Conservation (phyloP, 225 moss, liverwort and hornwort species). For the Straminergon stramineum region DNA sequence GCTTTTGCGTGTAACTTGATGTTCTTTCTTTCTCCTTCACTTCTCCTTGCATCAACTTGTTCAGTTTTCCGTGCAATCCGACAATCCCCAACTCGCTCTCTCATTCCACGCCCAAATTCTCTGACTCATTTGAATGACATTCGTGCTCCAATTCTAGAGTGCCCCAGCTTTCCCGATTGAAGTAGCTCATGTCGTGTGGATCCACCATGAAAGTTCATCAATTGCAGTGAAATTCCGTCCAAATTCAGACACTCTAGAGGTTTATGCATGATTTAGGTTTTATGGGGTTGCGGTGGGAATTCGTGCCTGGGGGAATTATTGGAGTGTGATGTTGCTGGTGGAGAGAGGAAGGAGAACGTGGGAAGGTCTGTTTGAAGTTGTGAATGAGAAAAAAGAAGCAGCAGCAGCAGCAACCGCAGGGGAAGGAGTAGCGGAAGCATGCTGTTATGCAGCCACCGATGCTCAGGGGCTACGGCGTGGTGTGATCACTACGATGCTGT, state of each 20-base stretch:
- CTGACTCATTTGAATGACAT: not conserved
- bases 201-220: not conserved
- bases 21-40: not conserved
- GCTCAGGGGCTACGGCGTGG: conserved; percentile 29
- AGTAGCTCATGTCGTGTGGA: not conserved
- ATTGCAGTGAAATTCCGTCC: not conserved
- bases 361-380: not conserved
- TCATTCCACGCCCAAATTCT: not conserved
- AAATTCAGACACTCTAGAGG: not conserved
- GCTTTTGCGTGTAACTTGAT: not conserved
- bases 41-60: not conserved
- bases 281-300: not conserved
- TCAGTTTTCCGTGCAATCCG: not conserved
- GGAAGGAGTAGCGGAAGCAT: conserved; percentile 13
- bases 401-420: not conserved
- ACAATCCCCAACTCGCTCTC: not conserved
- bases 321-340: not conserved
- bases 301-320: too few relatives aligned
- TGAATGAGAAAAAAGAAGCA: not conserved
- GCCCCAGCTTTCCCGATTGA: not conserved
- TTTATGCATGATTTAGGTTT: not conserved
- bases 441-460: conserved; percentile 30
- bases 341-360: not conserved
- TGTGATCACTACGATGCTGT: conserved; percentile 37
- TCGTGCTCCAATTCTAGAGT: not conserved